Conservation (phyloP, 2,329 filamentous ascomycete genomes). For the Sporothrix euskadiensis region DNA sequence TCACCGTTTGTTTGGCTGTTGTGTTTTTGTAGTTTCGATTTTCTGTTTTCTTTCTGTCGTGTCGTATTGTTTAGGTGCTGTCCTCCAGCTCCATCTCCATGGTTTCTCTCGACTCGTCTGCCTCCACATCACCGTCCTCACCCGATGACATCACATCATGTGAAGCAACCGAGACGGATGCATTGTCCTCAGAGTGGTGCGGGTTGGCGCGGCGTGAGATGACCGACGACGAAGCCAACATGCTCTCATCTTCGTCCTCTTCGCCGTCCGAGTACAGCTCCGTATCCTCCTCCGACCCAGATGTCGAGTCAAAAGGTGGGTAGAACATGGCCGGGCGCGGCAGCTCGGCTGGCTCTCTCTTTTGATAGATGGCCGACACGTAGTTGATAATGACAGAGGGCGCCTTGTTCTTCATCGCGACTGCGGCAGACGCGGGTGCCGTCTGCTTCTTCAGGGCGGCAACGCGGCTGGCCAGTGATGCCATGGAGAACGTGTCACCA, state of each 20-base stretch:
- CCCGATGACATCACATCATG: conserved; percentile 43
- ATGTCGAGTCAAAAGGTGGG: conserved; percentile 49
- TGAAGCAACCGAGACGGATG: conserved; percentile 44
- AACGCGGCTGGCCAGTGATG: conserved; percentile 47
- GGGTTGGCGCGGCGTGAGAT: conserved; percentile 42
- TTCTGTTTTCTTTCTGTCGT: background rate
- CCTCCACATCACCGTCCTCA: conserved; percentile 41
- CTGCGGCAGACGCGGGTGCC: conserved; percentile 25
- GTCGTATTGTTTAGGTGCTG: background rate
- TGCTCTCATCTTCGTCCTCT: conserved; percentile 40
- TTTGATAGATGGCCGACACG: conserved; percentile 45
- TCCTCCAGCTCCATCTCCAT: conserved; percentile 24
- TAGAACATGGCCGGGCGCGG: conserved; percentile 57
- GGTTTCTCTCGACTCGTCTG: background rate
- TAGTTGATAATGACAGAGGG: conserved; percentile 49
- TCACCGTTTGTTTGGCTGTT: background rate
- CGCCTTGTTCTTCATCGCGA: background rate
- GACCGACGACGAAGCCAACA: conserved; percentile 37
- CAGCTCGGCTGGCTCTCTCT: conserved; percentile 50
- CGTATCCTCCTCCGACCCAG: conserved; percentile 34
- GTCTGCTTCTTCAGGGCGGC: conserved; percentile 36
- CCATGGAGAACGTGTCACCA: conserved; percentile 36
- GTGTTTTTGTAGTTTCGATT: background rate
- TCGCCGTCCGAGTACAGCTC: conserved; percentile 39
- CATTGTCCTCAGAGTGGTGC: conserved; percentile 43